phyloP scores from a whole-genome alignment of 2,329 filamentous ascomycete genomes.

The Penicillium verrucosum region DNA sequence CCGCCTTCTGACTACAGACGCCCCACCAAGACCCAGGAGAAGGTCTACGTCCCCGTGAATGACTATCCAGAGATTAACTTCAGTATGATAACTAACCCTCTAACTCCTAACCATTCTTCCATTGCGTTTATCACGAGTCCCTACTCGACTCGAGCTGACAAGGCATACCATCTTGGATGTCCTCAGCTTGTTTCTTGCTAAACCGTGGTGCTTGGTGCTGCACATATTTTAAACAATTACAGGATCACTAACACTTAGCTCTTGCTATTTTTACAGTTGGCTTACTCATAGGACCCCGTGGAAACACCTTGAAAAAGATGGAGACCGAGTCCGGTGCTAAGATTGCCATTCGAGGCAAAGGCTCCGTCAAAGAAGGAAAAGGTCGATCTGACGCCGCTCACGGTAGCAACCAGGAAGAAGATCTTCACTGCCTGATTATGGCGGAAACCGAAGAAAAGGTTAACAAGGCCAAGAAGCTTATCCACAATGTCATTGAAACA shows the following conservation, averaged over 20 bases:
- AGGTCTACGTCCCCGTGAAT: constrained; percentile 99
- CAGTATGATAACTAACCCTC: constrained; percentile 99
- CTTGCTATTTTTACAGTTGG: constrained; percentile 81
- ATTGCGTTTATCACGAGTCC: constrained; percentile 39
- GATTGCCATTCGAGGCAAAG: constrained; percentile 98
- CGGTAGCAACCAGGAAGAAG: constrained; percentile 99
- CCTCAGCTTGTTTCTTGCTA: constrained; percentile 44
- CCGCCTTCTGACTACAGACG: constrained; percentile 97
- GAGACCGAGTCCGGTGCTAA: constrained; percentile 95
- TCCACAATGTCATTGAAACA: constrained; percentile 98
- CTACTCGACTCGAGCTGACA: constrained; percentile 45
- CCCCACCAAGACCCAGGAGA: constrained; percentile 99
- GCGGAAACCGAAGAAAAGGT: constrained; percentile 99
- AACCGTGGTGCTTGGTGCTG: constrained; percentile 38
- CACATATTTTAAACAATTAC: constrained; percentile 38
- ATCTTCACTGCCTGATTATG: constrained; percentile 99
- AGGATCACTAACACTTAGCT: constrained; percentile 86
- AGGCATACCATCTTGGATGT: constrained; percentile 33
- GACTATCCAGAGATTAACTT: constrained; percentile 99
- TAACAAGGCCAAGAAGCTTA: constrained; percentile 97
- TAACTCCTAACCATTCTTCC: constrained; percentile 66
- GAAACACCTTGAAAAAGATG: constrained; percentile 99
- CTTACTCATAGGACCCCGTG: constrained; percentile 99
- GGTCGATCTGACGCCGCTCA: constrained; percentile 98
- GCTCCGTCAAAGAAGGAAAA: constrained; percentile 99